A percentile compares a stretch with the other conserved stretches of the same genome.
phyloP scores from a whole-genome alignment of 1,139 yeast species.

The Schwanniomyces etchellsii region DNA sequence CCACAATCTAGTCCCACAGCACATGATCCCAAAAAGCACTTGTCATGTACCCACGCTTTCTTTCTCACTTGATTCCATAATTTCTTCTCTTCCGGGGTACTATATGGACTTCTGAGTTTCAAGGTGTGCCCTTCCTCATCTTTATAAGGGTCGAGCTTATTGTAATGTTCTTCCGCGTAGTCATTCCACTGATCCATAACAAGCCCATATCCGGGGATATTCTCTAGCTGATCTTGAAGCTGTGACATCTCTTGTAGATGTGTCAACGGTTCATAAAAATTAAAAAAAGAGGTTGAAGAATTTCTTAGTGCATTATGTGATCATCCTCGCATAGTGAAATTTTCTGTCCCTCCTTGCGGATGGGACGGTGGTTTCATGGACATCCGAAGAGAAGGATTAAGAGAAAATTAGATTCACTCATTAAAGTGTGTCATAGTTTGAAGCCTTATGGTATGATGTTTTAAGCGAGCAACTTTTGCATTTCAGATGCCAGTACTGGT shows the following conservation, averaged over 20 bases:
- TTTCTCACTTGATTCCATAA: conserved; percentile 68
- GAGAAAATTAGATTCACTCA: no score
- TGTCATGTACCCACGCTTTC: conserved; percentile 83
- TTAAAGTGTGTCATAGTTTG: no score
- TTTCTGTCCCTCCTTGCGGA: no score
- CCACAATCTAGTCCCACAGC: conserved; percentile 69
- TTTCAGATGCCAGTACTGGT: conserved; percentile 14
- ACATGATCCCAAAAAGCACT: conserved; percentile 72
- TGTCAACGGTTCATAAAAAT: no score
- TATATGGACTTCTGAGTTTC: conserved; percentile 47
- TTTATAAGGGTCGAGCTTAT: conserved; percentile 62
- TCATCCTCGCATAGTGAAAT: no score
- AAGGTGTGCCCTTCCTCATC: conserved; percentile 50
- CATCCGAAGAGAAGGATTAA: no score
- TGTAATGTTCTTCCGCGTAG: conserved; percentile 57
- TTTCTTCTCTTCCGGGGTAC: conserved; percentile 57
- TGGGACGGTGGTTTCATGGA: no score
- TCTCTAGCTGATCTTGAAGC: conserved; percentile 38
- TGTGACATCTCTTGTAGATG: conserved; percentile 23
- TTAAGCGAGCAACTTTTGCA: no score
- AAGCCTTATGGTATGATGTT: no score
- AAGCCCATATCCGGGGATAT: conserved; percentile 52
- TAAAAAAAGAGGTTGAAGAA: no score
- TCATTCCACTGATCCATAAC: conserved; percentile 58
- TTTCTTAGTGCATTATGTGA: no score